Evolutionary conservation across 768 basidiomycete genomes (phyloP).

Genomic region (Exidia glandulosa): DNA sequence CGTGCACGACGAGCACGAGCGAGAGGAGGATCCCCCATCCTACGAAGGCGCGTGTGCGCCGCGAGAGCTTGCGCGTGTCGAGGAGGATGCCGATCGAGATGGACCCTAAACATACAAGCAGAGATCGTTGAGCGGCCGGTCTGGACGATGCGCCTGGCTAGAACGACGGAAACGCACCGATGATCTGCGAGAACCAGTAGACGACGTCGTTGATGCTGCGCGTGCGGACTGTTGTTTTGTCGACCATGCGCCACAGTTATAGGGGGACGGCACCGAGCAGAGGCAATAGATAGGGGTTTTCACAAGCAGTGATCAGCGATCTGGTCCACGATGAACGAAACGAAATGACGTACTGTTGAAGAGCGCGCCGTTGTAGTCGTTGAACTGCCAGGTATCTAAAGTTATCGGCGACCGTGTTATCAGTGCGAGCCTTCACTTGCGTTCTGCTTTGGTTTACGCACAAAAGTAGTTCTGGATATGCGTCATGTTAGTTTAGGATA

Average conservation of each 20-base stretch:
- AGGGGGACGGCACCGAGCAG: too few relatives aligned
- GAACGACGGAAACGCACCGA: slow-evolving; percentile 28
- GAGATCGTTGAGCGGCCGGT: background rate
- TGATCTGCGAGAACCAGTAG: slow-evolving; percentile 72
- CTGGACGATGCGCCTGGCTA: background rate
- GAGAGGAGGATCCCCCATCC: slow-evolving; percentile 53
- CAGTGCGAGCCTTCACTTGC: background rate
- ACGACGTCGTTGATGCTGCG: slow-evolving; percentile 67
- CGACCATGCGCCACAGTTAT: background rate
- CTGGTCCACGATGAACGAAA: too few relatives aligned
- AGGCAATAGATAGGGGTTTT: too few relatives aligned
- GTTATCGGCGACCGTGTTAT: slow-evolving; percentile 5
- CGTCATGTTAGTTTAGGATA: background rate
- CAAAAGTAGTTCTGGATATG: slow-evolving; percentile 6
- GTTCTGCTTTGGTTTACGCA: background rate
- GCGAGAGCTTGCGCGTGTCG: slow-evolving; percentile 41
- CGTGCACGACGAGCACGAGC: slow-evolving; percentile 55
- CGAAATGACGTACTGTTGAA: slow-evolving; percentile 44
- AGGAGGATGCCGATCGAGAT: slow-evolving; percentile 58
- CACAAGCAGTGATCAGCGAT: too few relatives aligned
- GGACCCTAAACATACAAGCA: slow-evolving; percentile 20
- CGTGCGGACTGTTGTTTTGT: slow-evolving; percentile 36
- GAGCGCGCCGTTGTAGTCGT: slow-evolving; percentile 66
- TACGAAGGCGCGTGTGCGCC: slow-evolving; percentile 59
- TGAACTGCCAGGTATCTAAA: slow-evolving; percentile 44